Evolutionary conservation across 352 stramenopile species (phyloP), one percentile per base, ranked within the genome.

Genomic region (Globisporangium viniferum): DNA sequence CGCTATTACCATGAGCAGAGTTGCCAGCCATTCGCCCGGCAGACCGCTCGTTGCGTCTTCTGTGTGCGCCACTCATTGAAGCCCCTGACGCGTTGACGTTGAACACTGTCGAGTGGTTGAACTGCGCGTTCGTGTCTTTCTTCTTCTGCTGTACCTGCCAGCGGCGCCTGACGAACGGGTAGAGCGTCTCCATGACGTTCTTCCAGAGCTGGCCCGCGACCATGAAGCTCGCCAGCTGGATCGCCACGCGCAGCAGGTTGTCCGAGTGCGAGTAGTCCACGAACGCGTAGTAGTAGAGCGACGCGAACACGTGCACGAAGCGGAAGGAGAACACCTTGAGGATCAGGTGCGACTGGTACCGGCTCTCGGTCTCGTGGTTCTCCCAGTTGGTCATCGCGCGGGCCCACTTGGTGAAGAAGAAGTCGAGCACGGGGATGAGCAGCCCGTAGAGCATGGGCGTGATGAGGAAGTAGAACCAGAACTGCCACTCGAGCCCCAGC

Each of bases 251-350:
- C 54, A 99, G 72, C 69, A 98, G 73, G 8, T 82, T 83, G 71
- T 89, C 73, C 10, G 58, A 60, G 29, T 62, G 72, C 1, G 72
- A 71, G 2, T 41, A 58, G 33, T 65, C 51, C 29, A 91, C 76
- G 58, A 98, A 98, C 2, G 93, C 92, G 78, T 98, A 98, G 80
- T 99, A 99, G 73, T 98, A 98, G 18, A 98, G 81, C 56, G 92
- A 97, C 31, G 94, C 92, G 73, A 99, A 98, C 57, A 98, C 96
- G 76, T 98, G 97, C 9, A 98, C 90, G 67, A 98, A 99, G 56
- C 95, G 90, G 75, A 99, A 99, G 6, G 96, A 91, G 73, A 99
- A 98, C 1, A 98, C 97, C 81, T 99, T 99, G 73, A 98, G 94
- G 70, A 99, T 99, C 63, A 99, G 81, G 33, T 94, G 83, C 71